phyloP scores from a whole-genome alignment of 768 basidiomycete genomes.

The Tulasnella sp. region DNA sequence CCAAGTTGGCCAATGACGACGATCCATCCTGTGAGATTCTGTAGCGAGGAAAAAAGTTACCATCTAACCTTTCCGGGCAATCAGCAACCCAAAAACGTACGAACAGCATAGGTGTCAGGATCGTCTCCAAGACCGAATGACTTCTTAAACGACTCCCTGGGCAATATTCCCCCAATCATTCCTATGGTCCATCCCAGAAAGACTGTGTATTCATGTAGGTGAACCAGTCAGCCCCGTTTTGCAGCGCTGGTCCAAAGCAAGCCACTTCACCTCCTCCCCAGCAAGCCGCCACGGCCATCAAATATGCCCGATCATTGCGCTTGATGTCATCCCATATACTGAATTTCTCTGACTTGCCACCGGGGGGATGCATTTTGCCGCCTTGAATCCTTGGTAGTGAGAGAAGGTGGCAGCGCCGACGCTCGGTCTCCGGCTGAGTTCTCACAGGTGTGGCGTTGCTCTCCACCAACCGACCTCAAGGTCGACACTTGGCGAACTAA shows the following conservation, averaged over 20 bases:
- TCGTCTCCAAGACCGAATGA: conserved; percentile 11
- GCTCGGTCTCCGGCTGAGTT: background rate
- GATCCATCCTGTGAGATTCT: conserved; percentile 50
- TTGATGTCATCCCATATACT: background rate
- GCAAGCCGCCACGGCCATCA: conserved; percentile 3
- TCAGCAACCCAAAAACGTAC: background rate
- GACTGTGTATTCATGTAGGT: background rate
- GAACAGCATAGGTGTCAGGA: background rate
- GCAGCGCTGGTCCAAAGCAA: background rate
- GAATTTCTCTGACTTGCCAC: background rate
- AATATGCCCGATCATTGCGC: background rate
- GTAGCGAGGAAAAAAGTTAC: conserved; percentile 28
- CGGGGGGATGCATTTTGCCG: background rate
- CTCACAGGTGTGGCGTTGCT: background rate
- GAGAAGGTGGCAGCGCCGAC: background rate
- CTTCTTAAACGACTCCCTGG: background rate
- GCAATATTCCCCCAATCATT: conserved; percentile 11
- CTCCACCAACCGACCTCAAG: background rate
- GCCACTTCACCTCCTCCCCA: background rate
- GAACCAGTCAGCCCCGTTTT: background rate
- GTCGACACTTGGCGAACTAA: background rate
- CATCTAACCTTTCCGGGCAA: too few species aligned
- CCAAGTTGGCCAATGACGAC: conserved; percentile 52
- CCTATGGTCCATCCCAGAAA: background rate
- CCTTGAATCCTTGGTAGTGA: background rate